Percentiles rank a stretch among this genome's conserved stretches.
Conservation (phyloP, 2,329 filamentous ascomycete species). For the Apiospora hydei region DNA sequence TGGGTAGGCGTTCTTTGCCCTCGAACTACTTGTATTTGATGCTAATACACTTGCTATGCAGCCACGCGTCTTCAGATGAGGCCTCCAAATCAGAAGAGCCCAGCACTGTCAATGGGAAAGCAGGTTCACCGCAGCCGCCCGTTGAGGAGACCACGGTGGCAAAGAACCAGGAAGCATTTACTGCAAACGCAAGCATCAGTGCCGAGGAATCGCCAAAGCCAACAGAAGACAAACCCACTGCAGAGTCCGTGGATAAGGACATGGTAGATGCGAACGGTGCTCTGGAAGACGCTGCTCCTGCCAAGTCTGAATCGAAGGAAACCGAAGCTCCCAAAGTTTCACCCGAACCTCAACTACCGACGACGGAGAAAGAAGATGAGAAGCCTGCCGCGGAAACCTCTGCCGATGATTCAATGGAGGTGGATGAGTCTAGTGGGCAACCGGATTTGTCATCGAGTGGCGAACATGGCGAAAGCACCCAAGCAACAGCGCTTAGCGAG, state of each 20-base stretch:
- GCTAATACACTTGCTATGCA: slow-evolving; percentile 22
- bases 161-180: slow-evolving; percentile 35
- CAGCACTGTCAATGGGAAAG: slow-evolving; percentile 36
- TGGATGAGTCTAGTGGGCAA: slow-evolving; percentile 36
- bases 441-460: slow-evolving; percentile 33
- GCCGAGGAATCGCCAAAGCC: slow-evolving; percentile 31
- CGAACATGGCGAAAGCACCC: slow-evolving; percentile 34
- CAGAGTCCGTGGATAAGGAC: slow-evolving; percentile 29
- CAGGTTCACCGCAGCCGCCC: slow-evolving; percentile 24
- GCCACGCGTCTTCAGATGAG: slow-evolving; percentile 34
- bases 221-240: not conserved
- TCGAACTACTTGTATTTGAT: not conserved
- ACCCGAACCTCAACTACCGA: slow-evolving; percentile 22
- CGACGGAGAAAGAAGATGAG: slow-evolving; percentile 26
- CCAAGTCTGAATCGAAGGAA: slow-evolving; percentile 15
- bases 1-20: slow-evolving; percentile 61
- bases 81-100: slow-evolving; percentile 29
- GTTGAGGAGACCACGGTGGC: slow-evolving; percentile 25
- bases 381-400: not conserved
- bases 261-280: slow-evolving; percentile 33
- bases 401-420: slow-evolving; percentile 40
- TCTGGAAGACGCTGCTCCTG: slow-evolving; percentile 27
- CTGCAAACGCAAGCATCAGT: slow-evolving; percentile 33
- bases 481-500: slow-evolving; percentile 36
- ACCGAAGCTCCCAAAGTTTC: slow-evolving; percentile 23